Base-by-base conservation (phyloP, 164 flowering plant species). In the Protea cynaroides region DNA sequence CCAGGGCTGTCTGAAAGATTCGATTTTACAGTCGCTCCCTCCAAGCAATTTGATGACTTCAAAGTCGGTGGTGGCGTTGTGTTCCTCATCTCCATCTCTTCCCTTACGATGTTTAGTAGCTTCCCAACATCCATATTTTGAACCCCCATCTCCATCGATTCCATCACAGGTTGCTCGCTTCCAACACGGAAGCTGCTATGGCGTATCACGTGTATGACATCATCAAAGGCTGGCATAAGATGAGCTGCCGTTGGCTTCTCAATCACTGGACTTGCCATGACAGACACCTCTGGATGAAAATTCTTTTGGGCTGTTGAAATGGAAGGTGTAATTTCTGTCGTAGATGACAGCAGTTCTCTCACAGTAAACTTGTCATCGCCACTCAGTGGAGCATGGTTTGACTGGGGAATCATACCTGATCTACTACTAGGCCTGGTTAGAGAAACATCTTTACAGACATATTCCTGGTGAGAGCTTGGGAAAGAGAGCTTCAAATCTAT, bases 101-200 rank as follows among this genome's bases (percentile, higher is more conserved):
- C 93, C 64, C 78, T 80, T 7, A 76, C 92, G 7, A 79, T 83
- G 71, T 82, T 81, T 60, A 87, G 71, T 23, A 82, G 72, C 70
- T 78, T 87, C 25, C 94, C 96, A 22, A 81, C 83, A 73, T 88
- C 89, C 74, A 80, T 68, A 71, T 76, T 85, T 62, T 76, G 85
- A 52, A 77, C 81, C 24, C 86, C 89, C 79, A 78, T 77, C 57
- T 91, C 91, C 49, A 81, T 74, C 7, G 85, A 72, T 79, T 84
- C 94, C 67, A 77, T 71, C 49, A 80, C 74, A 22, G 84, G 85
- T 68, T 79, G 89, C 65, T 94, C 97, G 63, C 71, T 81, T 49
- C 90, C 93, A 23, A 88, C 87, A 19, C 89, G 87, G 74, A 78
- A 89, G 72, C 92, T 94, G 74, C 97, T 86, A 69, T 90, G 96